A percentile compares a stretch with the other conserved stretches of the same genome.
Evolutionary conservation across 139 green algal genomes (phyloP).

Genomic region (Chlamydomonas asymmetrica): DNA sequence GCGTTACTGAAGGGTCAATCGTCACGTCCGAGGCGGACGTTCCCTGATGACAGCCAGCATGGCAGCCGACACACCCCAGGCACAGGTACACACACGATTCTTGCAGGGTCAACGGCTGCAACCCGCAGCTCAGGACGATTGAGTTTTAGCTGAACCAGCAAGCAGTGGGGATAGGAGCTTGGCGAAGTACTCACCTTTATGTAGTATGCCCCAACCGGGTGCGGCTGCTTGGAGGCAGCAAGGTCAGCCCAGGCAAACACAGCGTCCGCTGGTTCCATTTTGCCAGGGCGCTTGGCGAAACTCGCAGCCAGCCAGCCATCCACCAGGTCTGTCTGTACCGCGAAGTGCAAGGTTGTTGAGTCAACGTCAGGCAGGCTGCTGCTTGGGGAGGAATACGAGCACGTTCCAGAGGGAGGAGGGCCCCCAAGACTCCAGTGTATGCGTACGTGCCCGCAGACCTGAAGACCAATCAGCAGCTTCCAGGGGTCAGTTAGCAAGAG

Average conservation of each 20-base stretch:
- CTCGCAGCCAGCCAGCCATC: conserved; percentile 1
- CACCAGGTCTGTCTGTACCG: conserved; percentile 13
- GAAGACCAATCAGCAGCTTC: neutral
- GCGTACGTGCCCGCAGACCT: conserved; percentile 21
- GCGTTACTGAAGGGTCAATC: neutral
- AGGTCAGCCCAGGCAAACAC: neutral
- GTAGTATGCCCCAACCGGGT: neutral
- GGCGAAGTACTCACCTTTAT: neutral
- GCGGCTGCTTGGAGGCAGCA: neutral
- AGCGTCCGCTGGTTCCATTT: conserved; percentile 6
- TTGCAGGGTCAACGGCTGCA: neutral
- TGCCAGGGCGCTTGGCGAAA: neutral
- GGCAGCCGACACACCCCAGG: neutral
- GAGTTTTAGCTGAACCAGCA: neutral
- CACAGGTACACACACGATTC: neutral
- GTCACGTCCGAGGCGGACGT: neutral
- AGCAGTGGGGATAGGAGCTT: neutral
- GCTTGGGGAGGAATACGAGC: conserved; percentile 3
- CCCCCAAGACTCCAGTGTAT: conserved; percentile 36
- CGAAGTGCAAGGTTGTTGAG: conserved; percentile 5
- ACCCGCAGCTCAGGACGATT: neutral
- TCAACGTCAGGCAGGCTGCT: neutral
- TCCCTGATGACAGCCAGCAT: neutral
- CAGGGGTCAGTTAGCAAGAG: neutral
- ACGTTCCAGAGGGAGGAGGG: neutral